Evolutionary conservation across 176 grass and related monocot species (phyloP), one percentile per base, ranked within the genome.

Genomic region (Aegilops tauschii): DNA sequence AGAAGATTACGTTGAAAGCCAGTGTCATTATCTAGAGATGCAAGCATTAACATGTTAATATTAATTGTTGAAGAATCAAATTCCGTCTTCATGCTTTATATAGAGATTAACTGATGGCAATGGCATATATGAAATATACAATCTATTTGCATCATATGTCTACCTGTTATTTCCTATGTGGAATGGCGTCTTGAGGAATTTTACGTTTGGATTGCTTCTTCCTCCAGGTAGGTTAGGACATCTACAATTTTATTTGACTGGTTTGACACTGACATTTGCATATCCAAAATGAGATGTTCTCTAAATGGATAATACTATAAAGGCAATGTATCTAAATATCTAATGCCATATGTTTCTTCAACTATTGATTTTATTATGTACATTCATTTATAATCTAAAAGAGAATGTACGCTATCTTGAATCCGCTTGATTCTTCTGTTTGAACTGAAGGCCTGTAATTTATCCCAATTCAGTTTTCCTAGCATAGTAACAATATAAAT

Each of bases 401-500:
- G 18, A 67, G 39, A 13, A 73, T 83, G 16, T 61, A 17, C 50
- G 12, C 5, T 69, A 30, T 69, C 20, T 42, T 58, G 16, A 82
- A 32, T 12, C 56, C 20, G 56, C 18, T 59, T 9, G 56, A 21
- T 59, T 59, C 6, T 21, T 73, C 3, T 69, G 21, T 68, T 42
- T 58, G 16, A 82, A 32, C 6, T 17, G 25, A 76, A 68, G 13
- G 34, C 29, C 1, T 86, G 20, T 74, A 73, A 62, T 63, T 63
- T 67, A 56, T 62, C 9, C n/a, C 47, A 80, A 1, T 88, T 83
- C 20, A 71, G 13, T 63, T 85, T 11, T 72, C 16, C 54, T 80
- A 49, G 47, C 72, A 25, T 68, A 74, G 20, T 86, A 74, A 77
- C 40, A 1, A 32, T 37, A 83, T 83, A 27, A 74, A 18, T 45